Conservation (phyloP, 768 basidiomycete genomes). For the Kwoniella europaea region DNA sequence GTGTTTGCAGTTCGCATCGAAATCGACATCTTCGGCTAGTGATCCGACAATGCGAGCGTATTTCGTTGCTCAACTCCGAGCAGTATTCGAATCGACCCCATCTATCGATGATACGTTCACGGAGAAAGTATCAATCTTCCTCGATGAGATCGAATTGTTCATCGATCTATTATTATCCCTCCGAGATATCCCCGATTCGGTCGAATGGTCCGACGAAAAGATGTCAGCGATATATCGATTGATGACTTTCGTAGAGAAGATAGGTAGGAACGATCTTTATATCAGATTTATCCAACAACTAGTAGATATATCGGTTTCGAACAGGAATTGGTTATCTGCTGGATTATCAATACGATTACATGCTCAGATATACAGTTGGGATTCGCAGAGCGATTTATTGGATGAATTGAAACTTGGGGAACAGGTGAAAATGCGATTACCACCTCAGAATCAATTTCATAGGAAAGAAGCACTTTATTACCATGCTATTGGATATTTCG, state of each 20-base stretch:
- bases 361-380: conserved; percentile 91
- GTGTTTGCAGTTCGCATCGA: conserved; percentile 32
- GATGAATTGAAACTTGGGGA: conserved; percentile 29
- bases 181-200: conserved; percentile 84
- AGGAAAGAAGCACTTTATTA: conserved; percentile 91
- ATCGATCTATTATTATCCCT: conserved; percentile 86
- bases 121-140: conserved; percentile 76
- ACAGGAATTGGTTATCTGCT: conserved; percentile 61
- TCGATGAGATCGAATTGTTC: conserved; percentile 90
- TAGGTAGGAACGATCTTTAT: conserved; percentile 90
- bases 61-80: conserved; percentile 86
- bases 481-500: conserved; percentile 90
- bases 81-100: conserved; percentile 77
- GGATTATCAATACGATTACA: conserved; percentile 91
- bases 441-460: conserved; percentile 90
- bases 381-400: conserved; percentile 54
- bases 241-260: conserved; percentile 91
- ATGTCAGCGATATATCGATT: conserved; percentile 87
- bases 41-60: conserved; percentile 90
- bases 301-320: conserved; percentile 63
- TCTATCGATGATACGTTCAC: conserved; percentile 79
- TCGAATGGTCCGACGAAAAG: conserved; percentile 92
- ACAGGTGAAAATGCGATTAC: conserved; percentile 69
- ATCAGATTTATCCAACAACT: conserved; percentile 96
- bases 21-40: conserved; percentile 17